These are phyloP conservation scores for Aspergillus calidoustus DNA, from an alignment of 2,329 filamentous ascomycete species.

Conservation along the genomic window DNA sequence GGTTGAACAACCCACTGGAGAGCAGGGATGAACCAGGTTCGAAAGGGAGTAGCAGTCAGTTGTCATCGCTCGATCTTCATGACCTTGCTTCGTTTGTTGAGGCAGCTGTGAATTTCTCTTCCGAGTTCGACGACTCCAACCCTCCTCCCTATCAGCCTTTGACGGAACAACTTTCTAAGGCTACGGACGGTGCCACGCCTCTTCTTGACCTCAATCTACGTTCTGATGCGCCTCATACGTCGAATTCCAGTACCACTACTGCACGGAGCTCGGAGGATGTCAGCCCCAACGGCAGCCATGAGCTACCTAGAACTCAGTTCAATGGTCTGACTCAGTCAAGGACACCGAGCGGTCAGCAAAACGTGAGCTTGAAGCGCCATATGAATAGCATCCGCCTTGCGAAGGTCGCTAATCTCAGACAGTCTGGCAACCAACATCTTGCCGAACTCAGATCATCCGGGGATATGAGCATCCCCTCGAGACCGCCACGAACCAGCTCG, in stretches of 20 bases:
- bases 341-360: constrained; percentile 1
- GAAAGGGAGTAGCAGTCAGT: constrained; percentile 22
- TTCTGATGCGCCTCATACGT: neutral
- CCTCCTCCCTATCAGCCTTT: constrained; percentile 28
- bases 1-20: constrained; percentile 37
- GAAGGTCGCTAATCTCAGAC: constrained; percentile 10
- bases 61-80: constrained; percentile 37
- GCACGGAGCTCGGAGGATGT: neutral
- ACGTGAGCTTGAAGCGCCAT: constrained; percentile 5
- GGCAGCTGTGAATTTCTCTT: constrained; percentile 34
- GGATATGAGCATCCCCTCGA: constrained; percentile 2
- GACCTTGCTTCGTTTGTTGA: constrained; percentile 42
- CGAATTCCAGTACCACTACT: neutral
- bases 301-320: neutral
- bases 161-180: neutral
- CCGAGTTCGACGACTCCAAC: constrained; percentile 27
- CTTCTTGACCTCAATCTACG: neutral
- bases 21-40: constrained; percentile 20
- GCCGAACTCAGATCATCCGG: constrained; percentile 6
- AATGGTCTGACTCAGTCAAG: neutral
- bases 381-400: neutral
- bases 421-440: constrained; percentile 4
- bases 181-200: neutral
- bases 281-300: neutral
- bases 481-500: constrained; percentile 13